phyloP scores from a whole-genome alignment of 805 yeast species.

The Ogataea haglerorum region DNA sequence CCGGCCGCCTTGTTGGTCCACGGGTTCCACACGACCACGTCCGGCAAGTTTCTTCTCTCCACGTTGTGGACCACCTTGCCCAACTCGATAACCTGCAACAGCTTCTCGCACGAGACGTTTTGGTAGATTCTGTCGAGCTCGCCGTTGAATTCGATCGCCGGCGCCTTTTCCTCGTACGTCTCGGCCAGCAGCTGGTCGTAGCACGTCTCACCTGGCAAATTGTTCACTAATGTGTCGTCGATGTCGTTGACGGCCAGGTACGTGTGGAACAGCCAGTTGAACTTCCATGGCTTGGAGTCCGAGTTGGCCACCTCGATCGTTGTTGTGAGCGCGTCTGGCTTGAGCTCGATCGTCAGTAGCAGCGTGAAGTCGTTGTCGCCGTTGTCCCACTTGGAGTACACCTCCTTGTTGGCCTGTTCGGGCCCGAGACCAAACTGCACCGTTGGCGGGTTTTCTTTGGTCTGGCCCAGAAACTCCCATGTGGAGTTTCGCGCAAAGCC shows the following conservation, averaged over 20 bases:
- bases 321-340: conserved; percentile 57
- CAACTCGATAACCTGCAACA: conserved; percentile 63
- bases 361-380: conserved; percentile 70
- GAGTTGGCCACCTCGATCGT: conserved; percentile 73
- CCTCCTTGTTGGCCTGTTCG: conserved; percentile 66
- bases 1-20: conserved; percentile 81
- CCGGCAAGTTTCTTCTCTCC: conserved; percentile 54
- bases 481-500: conserved; percentile 89
- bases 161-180: conserved; percentile 66
- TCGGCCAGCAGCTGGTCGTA: conserved; percentile 72
- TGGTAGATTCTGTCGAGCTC: conserved; percentile 87
- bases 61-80: conserved; percentile 72
- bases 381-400: conserved; percentile 53
- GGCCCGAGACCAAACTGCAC: conserved; percentile 91
- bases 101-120: conserved; percentile 49
- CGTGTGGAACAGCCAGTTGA: conserved; percentile 95
- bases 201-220: conserved; percentile 68
- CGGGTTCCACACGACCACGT: conserved; percentile 95
- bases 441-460: conserved; percentile 63
- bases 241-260: conserved; percentile 75
- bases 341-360: conserved; percentile 63
- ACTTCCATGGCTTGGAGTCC: conserved; percentile 63
- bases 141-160: conserved; percentile 65
- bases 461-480: conserved; percentile 95
- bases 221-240: conserved; percentile 71